Evolutionary conservation across 2,329 filamentous ascomycete genomes (phyloP).

Genomic region (Fusarium sp.): DNA sequence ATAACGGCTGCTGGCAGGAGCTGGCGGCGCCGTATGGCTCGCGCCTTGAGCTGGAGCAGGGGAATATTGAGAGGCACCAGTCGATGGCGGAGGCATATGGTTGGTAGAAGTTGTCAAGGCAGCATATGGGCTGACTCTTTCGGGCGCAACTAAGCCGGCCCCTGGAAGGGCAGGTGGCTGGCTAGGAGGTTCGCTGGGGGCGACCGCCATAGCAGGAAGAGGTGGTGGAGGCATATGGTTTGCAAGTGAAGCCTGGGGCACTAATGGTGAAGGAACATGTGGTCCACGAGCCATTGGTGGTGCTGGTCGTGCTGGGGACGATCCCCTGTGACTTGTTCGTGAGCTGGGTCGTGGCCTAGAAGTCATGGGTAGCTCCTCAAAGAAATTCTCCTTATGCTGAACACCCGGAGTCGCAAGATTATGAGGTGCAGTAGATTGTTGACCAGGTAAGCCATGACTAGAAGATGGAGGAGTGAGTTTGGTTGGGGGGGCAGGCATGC

Average conservation of each 20-base stretch:
- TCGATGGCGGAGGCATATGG: slow-evolving; percentile 47
- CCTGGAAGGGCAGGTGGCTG: slow-evolving; percentile 28
- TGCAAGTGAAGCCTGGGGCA: slow-evolving; percentile 29
- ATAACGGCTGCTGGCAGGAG: slow-evolving; percentile 60
- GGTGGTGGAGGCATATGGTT: slow-evolving; percentile 37
- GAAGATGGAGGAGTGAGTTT: slow-evolving; percentile 47
- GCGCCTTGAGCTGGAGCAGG: slow-evolving; percentile 59
- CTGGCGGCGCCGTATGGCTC: slow-evolving; percentile 48
- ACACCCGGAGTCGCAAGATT: slow-evolving; percentile 50
- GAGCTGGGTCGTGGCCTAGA: slow-evolving; percentile 69
- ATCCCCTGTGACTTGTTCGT: slow-evolving; percentile 58
- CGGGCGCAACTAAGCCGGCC: slow-evolving; percentile 61
- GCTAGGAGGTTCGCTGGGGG: slow-evolving; percentile 18
- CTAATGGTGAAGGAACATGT: slow-evolving; percentile 42
- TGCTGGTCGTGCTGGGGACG: slow-evolving; percentile 54
- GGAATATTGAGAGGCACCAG: slow-evolving; percentile 65
- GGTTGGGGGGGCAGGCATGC: slow-evolving; percentile 44
- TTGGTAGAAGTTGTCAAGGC: slow-evolving; percentile 51
- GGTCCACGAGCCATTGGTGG: slow-evolving; percentile 40
- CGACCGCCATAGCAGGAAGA: slow-evolving; percentile 12
- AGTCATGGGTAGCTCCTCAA: slow-evolving; percentile 77
- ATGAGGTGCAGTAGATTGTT: slow-evolving; percentile 45
- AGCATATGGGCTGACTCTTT: slow-evolving; percentile 64
- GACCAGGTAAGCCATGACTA: slow-evolving; percentile 46
- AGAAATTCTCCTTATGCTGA: slow-evolving; percentile 68